phyloP scores from a whole-genome alignment of 2,329 filamentous ascomycete genomes.

The Clonostachys rhizophaga region DNA sequence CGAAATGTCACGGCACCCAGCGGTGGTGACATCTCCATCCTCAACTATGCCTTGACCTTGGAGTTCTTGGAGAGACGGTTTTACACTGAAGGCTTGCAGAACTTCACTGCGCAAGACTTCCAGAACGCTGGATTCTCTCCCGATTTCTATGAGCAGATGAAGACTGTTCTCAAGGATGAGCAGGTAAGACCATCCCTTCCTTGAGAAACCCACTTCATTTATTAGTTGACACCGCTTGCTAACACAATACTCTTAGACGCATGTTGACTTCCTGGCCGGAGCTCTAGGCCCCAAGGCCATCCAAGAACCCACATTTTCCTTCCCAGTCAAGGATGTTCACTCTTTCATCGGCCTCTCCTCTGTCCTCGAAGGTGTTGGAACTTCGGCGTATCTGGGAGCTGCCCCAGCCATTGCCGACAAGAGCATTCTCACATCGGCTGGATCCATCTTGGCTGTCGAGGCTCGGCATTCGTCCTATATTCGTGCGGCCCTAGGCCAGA shows the following conservation, averaged over 20 bases:
- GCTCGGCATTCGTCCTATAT: constrained; percentile 71
- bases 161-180: constrained; percentile 59
- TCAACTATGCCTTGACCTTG: too few species aligned
- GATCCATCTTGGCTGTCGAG: constrained; percentile 68
- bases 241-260: too few species aligned
- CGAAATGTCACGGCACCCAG: too few species aligned
- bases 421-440: constrained; percentile 60
- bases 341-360: constrained; percentile 66
- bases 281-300: constrained; percentile 55
- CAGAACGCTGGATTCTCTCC: constrained; percentile 44
- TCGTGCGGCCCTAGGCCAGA: constrained; percentile 24
- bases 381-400: constrained; percentile 70
- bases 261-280: too few species aligned
- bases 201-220: constrained; percentile 38
- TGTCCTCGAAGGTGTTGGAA: constrained; percentile 68
- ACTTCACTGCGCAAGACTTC: constrained; percentile 64
- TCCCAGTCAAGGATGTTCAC: constrained; percentile 60
- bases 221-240: constrained; percentile 40
- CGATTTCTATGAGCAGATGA: constrained; percentile 42
- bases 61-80: constrained; percentile 29
- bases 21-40: too few species aligned
- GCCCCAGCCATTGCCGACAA: constrained; percentile 58
- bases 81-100: constrained; percentile 66
- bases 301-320: constrained; percentile 67
- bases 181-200: constrained; percentile 30